These are phyloP conservation scores for Tuber indicum DNA, from an alignment of 495 filamentous ascomycete species.

Conservation along the genomic window DNA sequence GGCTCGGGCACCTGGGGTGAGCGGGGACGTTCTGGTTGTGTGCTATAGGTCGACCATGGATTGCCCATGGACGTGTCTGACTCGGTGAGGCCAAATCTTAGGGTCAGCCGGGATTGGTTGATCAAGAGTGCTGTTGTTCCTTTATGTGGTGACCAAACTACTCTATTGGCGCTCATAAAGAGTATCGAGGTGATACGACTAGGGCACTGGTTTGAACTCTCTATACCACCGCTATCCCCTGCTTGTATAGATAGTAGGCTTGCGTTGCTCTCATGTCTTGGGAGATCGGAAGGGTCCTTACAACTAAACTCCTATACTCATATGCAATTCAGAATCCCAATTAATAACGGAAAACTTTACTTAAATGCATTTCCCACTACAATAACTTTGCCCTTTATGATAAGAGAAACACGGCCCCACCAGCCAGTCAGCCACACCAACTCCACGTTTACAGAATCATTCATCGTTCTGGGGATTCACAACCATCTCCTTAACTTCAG, in stretches of 20 bases:
- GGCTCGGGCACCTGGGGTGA: no score
- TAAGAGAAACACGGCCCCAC: no score
- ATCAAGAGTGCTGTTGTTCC: background rate
- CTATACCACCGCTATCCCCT: background rate
- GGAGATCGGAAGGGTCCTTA: background rate
- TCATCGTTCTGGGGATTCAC: no score
- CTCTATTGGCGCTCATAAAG: background rate
- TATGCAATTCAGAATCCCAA: no score
- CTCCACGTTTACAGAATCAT: no score
- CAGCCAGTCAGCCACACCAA: no score
- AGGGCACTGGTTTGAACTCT: background rate
- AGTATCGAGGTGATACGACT: background rate
- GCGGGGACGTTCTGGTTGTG: no score
- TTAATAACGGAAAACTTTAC: no score
- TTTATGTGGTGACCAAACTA: background rate
- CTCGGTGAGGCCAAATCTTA: background rate
- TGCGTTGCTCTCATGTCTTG: background rate
- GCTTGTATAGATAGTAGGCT: background rate
- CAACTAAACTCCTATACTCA: background rate
- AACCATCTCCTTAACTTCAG: no score
- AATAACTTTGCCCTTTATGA: no score
- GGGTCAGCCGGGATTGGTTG: background rate
- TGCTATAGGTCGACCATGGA: background rate
- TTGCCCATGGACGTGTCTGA: background rate
- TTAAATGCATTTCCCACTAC: no score